phyloP scores from a whole-genome alignment of 1,284 basidiomycete species.

The Fomitopsis palustris region DNA sequence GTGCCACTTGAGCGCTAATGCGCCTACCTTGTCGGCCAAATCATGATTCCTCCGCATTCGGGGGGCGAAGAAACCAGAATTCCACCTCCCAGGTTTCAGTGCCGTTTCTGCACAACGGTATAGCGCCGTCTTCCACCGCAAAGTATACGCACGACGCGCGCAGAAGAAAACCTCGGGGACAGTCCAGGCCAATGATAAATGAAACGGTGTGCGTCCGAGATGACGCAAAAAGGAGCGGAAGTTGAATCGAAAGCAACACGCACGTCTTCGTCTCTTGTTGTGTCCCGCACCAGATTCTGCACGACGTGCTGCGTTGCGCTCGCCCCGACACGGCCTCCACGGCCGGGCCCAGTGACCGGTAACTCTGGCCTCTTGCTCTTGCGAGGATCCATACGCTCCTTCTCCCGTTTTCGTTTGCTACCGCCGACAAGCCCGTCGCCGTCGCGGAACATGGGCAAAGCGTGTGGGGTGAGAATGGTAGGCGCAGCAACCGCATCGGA shows the following conservation, averaged over 20 bases:
- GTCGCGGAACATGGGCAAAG: slow-evolving; percentile 86
- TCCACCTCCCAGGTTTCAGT: not conserved
- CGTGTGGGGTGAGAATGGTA: slow-evolving; percentile 87
- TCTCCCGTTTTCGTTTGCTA: slow-evolving; percentile 83
- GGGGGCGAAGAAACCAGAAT: slow-evolving; percentile 6
- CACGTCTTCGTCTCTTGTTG: slow-evolving; percentile 88
- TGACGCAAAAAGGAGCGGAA: slow-evolving; percentile 9
- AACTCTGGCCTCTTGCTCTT: slow-evolving; percentile 91
- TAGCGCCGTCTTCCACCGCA: not conserved
- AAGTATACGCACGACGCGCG: not conserved
- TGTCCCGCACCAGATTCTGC: slow-evolving; percentile 87
- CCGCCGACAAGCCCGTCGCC: slow-evolving; percentile 63
- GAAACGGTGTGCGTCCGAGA: slow-evolving; percentile 13
- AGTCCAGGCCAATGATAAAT: slow-evolving; percentile 1
- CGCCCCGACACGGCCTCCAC: slow-evolving; percentile 91
- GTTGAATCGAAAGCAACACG: slow-evolving; percentile 37
- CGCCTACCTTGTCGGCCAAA: not conserved
- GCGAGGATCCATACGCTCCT: slow-evolving; percentile 82
- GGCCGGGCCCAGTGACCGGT: slow-evolving; percentile 88
- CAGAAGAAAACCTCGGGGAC: not conserved
- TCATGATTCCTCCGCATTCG: not conserved
- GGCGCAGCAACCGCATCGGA: slow-evolving; percentile 79
- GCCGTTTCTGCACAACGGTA: not conserved
- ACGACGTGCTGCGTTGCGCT: slow-evolving; percentile 95
- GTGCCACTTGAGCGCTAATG: slow-evolving; percentile 21